A percentile compares a stretch with the other conserved stretches of the same genome.
These are phyloP conservation scores for Fusarium circinatum DNA, from an alignment of 2,329 filamentous ascomycete species.

Conservation along the genomic window DNA sequence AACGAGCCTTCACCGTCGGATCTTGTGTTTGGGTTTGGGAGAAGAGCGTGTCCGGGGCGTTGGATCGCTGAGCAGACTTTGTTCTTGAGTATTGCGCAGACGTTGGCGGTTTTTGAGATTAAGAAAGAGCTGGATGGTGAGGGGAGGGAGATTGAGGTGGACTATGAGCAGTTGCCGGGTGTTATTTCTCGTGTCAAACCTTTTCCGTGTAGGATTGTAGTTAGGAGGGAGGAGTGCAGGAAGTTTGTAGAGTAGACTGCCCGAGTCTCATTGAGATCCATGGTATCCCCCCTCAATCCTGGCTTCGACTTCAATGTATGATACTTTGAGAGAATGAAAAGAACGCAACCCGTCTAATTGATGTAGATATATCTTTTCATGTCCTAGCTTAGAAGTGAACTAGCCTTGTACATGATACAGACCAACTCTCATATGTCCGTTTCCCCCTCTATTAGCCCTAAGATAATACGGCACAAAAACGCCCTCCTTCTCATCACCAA, in stretches of 20 bases:
- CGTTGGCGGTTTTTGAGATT: slow-evolving; percentile 59
- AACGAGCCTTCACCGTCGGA: slow-evolving; percentile 44
- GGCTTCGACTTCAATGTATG: rapidly evolving
- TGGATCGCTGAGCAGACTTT: slow-evolving; percentile 47
- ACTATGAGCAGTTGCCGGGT: slow-evolving; percentile 10
- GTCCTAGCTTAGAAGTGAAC: rapidly evolving
- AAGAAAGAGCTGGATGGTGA: slow-evolving; percentile 36
- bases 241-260: neutral
- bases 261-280: rapidly evolving
- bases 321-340: rapidly evolving
- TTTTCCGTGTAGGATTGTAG: neutral
- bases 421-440: slow-evolving; percentile 33
- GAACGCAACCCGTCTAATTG: neutral
- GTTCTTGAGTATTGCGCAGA: slow-evolving; percentile 51
- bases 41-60: slow-evolving; percentile 49
- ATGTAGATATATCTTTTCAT: rapidly evolving
- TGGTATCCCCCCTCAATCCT: rapidly evolving
- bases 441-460: slow-evolving; percentile 17
- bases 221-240: neutral
- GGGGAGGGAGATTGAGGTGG: slow-evolving; percentile 48
- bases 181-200: slow-evolving; percentile 18
- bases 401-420: neutral
- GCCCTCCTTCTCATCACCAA: neutral
- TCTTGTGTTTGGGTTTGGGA: slow-evolving; percentile 50
- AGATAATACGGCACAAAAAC: slow-evolving; percentile 22